Conservation (phyloP, 768 basidiomycete genomes). For the Tremella fuciformis region DNA sequence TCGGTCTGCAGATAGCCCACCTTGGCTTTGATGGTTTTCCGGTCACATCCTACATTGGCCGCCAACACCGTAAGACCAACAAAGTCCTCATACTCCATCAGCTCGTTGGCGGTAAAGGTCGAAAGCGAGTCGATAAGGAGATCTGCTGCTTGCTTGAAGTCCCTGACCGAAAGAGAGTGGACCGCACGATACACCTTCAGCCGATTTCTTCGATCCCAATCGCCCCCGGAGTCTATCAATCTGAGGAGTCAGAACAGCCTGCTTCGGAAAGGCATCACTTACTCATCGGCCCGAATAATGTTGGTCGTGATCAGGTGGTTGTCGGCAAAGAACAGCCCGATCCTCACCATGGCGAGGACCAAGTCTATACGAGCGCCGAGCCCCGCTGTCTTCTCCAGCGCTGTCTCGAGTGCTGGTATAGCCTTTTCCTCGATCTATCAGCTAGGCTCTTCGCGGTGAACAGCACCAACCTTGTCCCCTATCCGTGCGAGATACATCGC, state of each 20-base stretch:
- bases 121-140: conserved; percentile 86
- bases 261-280: conserved; percentile 43
- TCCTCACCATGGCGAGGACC: conserved; percentile 77
- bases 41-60: conserved; percentile 69
- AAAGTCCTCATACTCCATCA: conserved; percentile 84
- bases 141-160: conserved; percentile 81
- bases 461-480: conserved; percentile 65
- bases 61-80: conserved; percentile 78
- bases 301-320: conserved; percentile 66
- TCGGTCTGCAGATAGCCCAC: conserved; percentile 52
- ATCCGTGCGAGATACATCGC: conserved; percentile 85
- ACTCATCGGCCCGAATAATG: conserved; percentile 79
- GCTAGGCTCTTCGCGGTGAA: conserved; percentile 7
- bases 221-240: conserved; percentile 89
- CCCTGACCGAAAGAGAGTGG: conserved; percentile 79
- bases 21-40: conserved; percentile 89
- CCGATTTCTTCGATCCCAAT: conserved; percentile 96
- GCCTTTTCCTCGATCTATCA: conserved; percentile 64
- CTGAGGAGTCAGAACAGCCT: conserved; percentile 53
- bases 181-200: conserved; percentile 93
- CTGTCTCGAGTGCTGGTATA: conserved; percentile 73
- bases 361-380: conserved; percentile 91
- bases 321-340: conserved; percentile 87
- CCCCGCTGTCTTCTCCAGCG: conserved; percentile 86
- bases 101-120: conserved; percentile 89